Evolutionary conservation across 1,284 basidiomycete species (phyloP), one percentile per base, ranked within the genome.

Genomic region (Leccinum pachyderme): DNA sequence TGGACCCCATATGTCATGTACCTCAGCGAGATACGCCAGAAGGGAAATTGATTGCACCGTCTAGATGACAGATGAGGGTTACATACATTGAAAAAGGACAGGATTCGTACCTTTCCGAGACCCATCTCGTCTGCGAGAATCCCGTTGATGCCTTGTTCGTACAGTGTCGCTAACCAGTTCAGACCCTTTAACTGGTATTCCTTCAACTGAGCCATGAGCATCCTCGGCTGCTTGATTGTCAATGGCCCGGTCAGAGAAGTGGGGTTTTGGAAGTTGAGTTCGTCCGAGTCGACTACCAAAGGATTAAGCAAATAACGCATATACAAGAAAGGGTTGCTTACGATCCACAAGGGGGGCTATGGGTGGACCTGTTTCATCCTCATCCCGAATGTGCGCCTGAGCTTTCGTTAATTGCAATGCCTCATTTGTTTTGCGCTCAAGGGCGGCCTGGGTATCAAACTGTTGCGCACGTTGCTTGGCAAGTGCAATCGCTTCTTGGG

Each of bases 111-210:
- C 82, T 95, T 95, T 63, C 94, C 93, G 27, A 95, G 82, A 77
- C 94, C 95, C 97, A 99, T 99, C 77, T 99, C 97, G 71, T 99
- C 97, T 4, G 95, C 95, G 13, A 98, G 81, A 64, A 98, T 98
- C 58, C 95, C 95, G 68, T 98, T 98, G 79, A 99, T 99, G 51
- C 97, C 97, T 72, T 99, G 96, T 73, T 99, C 97, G 71, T 99
- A 99, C 44, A 99, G 76, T 25, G 96, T 98, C 31, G 90, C 97
- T 24, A 99, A 81, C 97, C 97, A 99, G 60, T 98, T 99, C 49
- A 99, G 79, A 63, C 97, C 97, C 72, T 99, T 99, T 61, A 99
- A 75, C 73, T 99, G 97, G 72, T 99, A 99, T 73, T 99, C 97
- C 74, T 99, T 99, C 54, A 99, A 78, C 63, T 95, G 91, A 13